Base-by-base conservation (phyloP, 768 basidiomycete species). In the Kwoniella shandongensis region DNA sequence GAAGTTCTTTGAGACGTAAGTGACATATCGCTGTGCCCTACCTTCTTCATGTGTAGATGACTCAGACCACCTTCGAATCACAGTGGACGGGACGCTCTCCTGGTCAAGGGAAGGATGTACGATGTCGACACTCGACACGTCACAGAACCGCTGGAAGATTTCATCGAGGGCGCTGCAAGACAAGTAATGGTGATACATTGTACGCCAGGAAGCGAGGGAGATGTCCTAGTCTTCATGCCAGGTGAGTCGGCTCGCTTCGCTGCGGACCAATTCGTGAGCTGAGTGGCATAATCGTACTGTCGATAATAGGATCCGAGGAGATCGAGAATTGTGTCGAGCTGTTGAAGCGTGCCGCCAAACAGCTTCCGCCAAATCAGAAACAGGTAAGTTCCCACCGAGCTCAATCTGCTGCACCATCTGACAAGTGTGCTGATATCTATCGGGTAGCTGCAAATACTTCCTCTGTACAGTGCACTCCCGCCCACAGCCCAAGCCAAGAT, bases 101-200 rank as follows among this genome's bases (percentile, higher is more conserved):
- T 93, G 68, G 83, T 99, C 51, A 85, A 91, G 78, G 96, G 96
- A 27, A 86, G 96, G 29, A 91, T 96, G 75, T 88, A 93, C 69
- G 85, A 89, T 17, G 96, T 99, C 45, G 83, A 84, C 67, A 86
- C 91, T 58, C 87, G 85, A 63, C 87, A 96, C 69, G 81, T 88
- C 0, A 23, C 49, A 8, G 80, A 83, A 6, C 82, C 86, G 47
- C 88, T 89, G 67, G 78, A 82, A 36, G 93, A 99, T 76, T 96
- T 89, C 63, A 79, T 91, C 49, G 90, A 96, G 54, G 84, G 91
- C 6, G 89, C 92, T 12, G 79, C 94, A 72, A 86, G 89, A 61
- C 89, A 89, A 6, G 90, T 94, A 75, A 91, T 92, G 77, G 89
- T 92, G 73, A 87, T 98, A 57, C 96, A 97, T 70, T 80, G 83